These are phyloP conservation scores for Colletotrichum abscissum DNA, from an alignment of 2,329 filamentous ascomycete species.

Conservation along the genomic window DNA sequence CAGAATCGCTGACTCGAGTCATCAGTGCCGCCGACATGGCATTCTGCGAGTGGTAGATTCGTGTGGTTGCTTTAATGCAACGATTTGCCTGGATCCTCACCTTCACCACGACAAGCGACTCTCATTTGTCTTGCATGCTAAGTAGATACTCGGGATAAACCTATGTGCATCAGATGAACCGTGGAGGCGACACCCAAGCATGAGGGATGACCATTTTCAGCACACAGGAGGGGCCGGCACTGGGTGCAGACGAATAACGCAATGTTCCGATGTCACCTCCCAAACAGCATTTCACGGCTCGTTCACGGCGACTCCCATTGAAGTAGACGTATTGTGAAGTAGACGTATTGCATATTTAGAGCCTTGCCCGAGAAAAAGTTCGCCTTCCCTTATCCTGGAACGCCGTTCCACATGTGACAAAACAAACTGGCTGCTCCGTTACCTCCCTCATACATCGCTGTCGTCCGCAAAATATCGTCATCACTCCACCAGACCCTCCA, in stretches of 20 bases:
- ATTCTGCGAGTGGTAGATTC: background rate
- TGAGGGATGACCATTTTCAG: background rate
- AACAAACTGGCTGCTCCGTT: conserved; percentile 26
- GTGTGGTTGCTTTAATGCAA: background rate
- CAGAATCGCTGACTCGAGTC: conserved; percentile 20
- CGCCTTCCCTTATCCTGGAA: conserved; percentile 23
- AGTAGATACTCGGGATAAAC: background rate
- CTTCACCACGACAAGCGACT: background rate
- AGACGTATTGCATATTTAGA: conserved; percentile 1
- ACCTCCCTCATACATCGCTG: conserved; percentile 15
- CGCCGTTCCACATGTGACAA: conserved; percentile 29
- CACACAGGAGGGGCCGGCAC: background rate
- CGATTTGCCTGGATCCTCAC: background rate
- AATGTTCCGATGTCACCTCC: conserved; percentile 19
- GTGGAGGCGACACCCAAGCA: background rate
- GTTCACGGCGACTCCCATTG: background rate
- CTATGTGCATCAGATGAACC: background rate
- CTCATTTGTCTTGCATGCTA: background rate
- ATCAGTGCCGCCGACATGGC: conserved; percentile 11
- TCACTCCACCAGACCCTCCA: background rate
- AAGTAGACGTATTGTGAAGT: background rate
- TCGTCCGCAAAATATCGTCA: background rate
- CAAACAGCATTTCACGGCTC: background rate
- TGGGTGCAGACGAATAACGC: conserved; percentile 21
- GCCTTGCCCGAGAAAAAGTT: conserved; percentile 14